These are phyloP conservation scores for Thalia dealbata DNA, from an alignment of 176 grass and related monocot species.

Conservation along the genomic window DNA sequence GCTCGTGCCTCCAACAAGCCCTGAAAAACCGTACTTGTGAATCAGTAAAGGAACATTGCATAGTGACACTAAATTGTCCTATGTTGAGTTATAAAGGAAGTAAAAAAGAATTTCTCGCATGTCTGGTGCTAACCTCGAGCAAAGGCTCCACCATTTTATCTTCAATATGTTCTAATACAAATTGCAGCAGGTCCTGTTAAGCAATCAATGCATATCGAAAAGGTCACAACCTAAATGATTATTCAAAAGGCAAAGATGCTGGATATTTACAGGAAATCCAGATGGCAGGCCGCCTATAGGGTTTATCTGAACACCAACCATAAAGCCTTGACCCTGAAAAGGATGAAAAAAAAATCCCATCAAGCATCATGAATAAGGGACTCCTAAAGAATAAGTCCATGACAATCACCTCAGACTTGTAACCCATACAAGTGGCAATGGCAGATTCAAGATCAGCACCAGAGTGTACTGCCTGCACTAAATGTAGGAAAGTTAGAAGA, in stretches of 20 bases:
- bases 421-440: constrained; percentile 92
- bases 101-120: neutral
- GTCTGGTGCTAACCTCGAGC: constrained; percentile 52
- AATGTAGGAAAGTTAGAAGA: constrained; percentile 9
- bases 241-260: constrained; percentile 12
- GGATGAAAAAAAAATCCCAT: constrained; percentile 1
- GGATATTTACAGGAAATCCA: constrained; percentile 83
- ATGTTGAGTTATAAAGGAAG: constrained; percentile 6
- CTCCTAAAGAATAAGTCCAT: neutral
- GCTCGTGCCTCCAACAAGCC: constrained; percentile 78
- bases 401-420: constrained; percentile 67
- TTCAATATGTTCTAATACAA: constrained; percentile 90
- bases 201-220: constrained; percentile 19
- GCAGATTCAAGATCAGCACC: constrained; percentile 98
- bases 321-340: constrained; percentile 89
- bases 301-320: constrained; percentile 96
- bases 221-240: constrained; percentile 2
- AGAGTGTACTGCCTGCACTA: constrained; percentile 81
- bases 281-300: constrained; percentile 85
- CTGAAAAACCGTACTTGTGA: constrained; percentile 33
- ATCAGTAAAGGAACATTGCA: neutral
- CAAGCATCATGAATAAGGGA: constrained; percentile 11
- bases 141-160: constrained; percentile 67
- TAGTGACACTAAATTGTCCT: neutral
- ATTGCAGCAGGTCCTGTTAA: constrained; percentile 65